phyloP scores from a whole-genome alignment of 179 eudicot genomes.

The Heliamphora pulchella region DNA sequence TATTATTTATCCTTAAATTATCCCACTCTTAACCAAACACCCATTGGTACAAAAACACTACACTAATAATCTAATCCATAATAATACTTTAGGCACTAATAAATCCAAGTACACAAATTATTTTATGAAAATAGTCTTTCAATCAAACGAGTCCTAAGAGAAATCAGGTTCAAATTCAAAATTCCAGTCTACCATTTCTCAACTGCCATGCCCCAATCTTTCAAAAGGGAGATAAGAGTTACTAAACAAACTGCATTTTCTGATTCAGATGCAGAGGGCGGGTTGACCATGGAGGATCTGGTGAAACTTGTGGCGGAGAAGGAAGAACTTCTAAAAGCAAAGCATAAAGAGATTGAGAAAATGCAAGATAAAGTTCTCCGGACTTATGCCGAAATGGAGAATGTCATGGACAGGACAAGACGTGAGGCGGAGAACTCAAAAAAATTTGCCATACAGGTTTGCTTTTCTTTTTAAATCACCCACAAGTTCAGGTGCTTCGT shows the following conservation, averaged over 20 bases:
- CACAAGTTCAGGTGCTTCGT: neutral
- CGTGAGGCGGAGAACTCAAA: slow-evolving; percentile 91
- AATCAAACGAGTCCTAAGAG: neutral
- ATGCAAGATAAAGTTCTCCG: slow-evolving; percentile 79
- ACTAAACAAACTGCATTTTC: slow-evolving; percentile 45
- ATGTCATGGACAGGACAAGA: slow-evolving; percentile 75
- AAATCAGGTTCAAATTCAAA: slow-evolving; percentile 42
- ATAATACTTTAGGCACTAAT: too few species aligned
- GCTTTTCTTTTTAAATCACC: neutral
- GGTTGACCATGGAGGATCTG: slow-evolving; percentile 70
- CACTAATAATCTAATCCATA: too few species aligned
- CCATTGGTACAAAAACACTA: too few species aligned
- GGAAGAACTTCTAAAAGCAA: slow-evolving; percentile 48
- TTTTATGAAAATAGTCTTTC: too few species aligned
- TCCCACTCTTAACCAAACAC: too few species aligned
- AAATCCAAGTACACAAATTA: too few species aligned
- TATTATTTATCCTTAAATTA: too few species aligned
- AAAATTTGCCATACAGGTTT: slow-evolving; percentile 93
- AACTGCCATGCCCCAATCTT: slow-evolving; percentile 18
- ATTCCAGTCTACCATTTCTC: slow-evolving; percentile 12
- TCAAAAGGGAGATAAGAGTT: slow-evolving; percentile 26
- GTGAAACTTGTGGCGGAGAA: slow-evolving; percentile 71
- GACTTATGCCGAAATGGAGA: slow-evolving; percentile 83
- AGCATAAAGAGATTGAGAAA: slow-evolving; percentile 56
- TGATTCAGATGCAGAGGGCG: slow-evolving; percentile 59